Percentiles rank a stretch among this genome's conserved stretches.
Conservation (phyloP, 306 rosid genomes). For the Cicer judaicum region DNA sequence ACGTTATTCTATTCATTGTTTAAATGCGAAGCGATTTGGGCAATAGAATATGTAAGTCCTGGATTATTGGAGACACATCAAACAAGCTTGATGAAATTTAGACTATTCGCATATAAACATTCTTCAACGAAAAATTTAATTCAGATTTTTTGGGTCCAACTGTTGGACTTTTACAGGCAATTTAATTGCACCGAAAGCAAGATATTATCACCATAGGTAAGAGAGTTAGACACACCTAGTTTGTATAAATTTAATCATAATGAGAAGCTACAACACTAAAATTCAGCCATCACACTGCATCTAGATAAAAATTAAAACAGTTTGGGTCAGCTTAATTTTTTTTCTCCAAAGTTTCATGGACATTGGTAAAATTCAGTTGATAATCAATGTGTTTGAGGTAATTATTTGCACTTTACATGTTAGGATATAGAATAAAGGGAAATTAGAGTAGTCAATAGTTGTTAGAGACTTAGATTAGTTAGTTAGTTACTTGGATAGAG, state of each 20-base stretch:
- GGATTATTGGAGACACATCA: constrained; percentile 27
- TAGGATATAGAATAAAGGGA: no score
- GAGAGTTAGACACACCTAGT: constrained; percentile 24
- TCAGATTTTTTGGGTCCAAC: constrained; percentile 24
- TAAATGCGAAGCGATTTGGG: constrained; percentile 8
- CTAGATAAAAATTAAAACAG: constrained; percentile 24
- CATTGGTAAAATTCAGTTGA: constrained; percentile 20
- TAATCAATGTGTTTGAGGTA: constrained; percentile 28
- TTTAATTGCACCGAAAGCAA: constrained; percentile 36
- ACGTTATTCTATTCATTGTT: constrained; percentile 4
- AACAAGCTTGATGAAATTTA: constrained; percentile 11
- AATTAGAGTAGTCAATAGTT: no score
- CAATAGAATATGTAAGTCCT: constrained; percentile 18
- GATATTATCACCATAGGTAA: constrained; percentile 20
- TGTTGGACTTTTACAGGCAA: constrained; percentile 34
- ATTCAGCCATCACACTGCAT: constrained; percentile 18
- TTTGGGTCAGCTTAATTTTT: not conserved
- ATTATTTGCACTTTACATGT: not conserved
- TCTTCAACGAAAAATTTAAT: constrained; percentile 27
- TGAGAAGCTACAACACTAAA: constrained; percentile 24
- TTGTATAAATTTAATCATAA: constrained; percentile 37
- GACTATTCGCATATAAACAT: not conserved
- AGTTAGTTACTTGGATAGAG: no score
- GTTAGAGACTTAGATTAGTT: no score
- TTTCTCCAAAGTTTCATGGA: not conserved